Conservation (phyloP, 2,329 filamentous ascomycete species). For the Hypoxylon sp. region DNA sequence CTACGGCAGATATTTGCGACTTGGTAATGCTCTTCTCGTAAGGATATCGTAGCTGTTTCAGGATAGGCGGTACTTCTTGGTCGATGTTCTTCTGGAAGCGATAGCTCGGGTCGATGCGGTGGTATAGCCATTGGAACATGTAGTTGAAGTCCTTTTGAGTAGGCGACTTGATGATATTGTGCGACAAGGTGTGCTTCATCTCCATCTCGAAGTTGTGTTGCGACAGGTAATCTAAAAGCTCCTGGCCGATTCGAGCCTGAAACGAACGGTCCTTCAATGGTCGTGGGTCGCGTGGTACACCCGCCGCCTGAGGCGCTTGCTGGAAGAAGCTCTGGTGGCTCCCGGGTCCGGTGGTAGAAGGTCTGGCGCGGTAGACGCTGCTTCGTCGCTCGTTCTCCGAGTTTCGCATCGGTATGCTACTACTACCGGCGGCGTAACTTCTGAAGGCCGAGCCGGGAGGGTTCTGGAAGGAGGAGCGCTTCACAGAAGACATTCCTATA, state of each 20-base stretch:
- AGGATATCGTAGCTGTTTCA: slow-evolving; percentile 94
- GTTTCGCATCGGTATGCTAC: slow-evolving; percentile 56
- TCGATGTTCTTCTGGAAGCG: slow-evolving; percentile 95
- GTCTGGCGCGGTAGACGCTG: slow-evolving; percentile 81
- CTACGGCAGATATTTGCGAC: slow-evolving; percentile 92
- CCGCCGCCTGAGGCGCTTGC: slow-evolving; percentile 82
- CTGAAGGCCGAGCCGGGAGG: slow-evolving; percentile 71
- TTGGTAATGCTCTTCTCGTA: slow-evolving; percentile 97
- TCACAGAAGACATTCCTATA: slow-evolving; percentile 83
- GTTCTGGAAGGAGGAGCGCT: slow-evolving; percentile 83
- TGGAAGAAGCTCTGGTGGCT: slow-evolving; percentile 95
- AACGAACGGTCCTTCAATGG: slow-evolving; percentile 84
- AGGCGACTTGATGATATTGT: slow-evolving; percentile 90
- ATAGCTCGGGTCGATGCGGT: slow-evolving; percentile 93
- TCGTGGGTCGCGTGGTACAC: slow-evolving; percentile 86
- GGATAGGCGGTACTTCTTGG: slow-evolving; percentile 89
- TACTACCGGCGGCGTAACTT: slow-evolving; percentile 71
- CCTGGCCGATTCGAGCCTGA: slow-evolving; percentile 85
- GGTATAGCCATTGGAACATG: slow-evolving; percentile 98
- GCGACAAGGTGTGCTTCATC: slow-evolving; percentile 92
- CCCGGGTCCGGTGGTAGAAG: slow-evolving; percentile 74
- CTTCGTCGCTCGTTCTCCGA: slow-evolving; percentile 75
- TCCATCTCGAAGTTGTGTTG: slow-evolving; percentile 98
- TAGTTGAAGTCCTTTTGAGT: slow-evolving; percentile 98
- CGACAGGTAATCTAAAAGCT: slow-evolving; percentile 90